A percentile compares a stretch with the other conserved stretches of the same genome.
These are phyloP conservation scores for Malus sylvestris DNA, from an alignment of 306 rosid genomes.

Conservation along the genomic window DNA sequence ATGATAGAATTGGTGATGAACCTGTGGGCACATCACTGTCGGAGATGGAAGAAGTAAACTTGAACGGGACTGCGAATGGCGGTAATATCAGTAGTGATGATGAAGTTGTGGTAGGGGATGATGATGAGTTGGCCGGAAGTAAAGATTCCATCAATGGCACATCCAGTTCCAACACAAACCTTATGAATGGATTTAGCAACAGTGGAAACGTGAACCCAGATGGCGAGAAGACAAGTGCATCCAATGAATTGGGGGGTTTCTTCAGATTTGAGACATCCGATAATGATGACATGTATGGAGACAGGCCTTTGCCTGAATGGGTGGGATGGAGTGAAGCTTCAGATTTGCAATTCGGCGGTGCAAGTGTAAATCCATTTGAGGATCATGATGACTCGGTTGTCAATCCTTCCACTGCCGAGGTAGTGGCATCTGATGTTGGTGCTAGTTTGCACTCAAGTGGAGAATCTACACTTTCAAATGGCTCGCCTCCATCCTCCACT, in stretches of 20 bases:
- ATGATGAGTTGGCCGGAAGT: conserved; percentile 58
- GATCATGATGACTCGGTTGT: conserved; percentile 45
- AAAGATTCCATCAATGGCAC: conserved; percentile 45
- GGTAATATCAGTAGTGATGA: conserved; percentile 84
- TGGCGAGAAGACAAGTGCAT: conserved; percentile 37
- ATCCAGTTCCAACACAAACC: conserved; percentile 48
- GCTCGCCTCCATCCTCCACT: conserved; percentile 44
- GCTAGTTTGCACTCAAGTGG: conserved; percentile 33
- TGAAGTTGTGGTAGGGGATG: conserved; percentile 90
- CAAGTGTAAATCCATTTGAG: conserved; percentile 73
- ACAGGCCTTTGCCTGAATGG: conserved; percentile 90
- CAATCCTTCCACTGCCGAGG: conserved; percentile 31
- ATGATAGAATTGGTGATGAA: conserved; percentile 58
- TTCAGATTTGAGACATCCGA: conserved; percentile 74
- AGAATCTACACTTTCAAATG: conserved; percentile 53
- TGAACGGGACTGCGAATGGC: conserved; percentile 67
- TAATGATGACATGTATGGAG: conserved; percentile 59
- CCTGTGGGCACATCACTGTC: conserved; percentile 54
- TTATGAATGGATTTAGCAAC: conserved; percentile 38
- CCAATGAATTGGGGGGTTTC: conserved; percentile 76
- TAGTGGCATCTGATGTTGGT: conserved; percentile 32
- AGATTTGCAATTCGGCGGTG: conserved; percentile 57
- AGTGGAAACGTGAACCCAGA: conserved; percentile 40
- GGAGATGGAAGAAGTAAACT: conserved; percentile 84
- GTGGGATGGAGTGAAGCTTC: conserved; percentile 81